phyloP scores from a whole-genome alignment of 208 protist species.

The Wallacemonas sp. region DNA sequence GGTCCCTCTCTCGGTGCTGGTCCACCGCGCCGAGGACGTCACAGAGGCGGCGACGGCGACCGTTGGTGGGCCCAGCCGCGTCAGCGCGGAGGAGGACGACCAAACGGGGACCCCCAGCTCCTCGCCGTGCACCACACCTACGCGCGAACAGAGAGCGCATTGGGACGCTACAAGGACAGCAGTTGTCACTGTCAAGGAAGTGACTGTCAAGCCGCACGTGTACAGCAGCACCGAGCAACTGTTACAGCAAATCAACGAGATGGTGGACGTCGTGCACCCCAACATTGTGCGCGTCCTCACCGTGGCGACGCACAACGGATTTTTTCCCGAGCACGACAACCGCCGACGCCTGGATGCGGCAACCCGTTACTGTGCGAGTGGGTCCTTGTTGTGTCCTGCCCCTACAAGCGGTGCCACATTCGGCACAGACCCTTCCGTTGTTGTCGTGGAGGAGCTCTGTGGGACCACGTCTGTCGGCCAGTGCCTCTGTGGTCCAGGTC shows the following conservation, averaged over 20 bases:
- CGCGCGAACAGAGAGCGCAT: not conserved
- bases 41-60: not conserved
- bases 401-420: conserved; percentile 5
- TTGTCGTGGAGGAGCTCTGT: conserved; percentile 48
- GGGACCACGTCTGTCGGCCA: conserved; percentile 25
- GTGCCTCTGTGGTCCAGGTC: conserved; percentile 7
- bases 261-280: not conserved
- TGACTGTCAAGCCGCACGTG: not conserved
- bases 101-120: not conserved
- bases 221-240: conserved; percentile 11
- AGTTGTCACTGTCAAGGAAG: conserved; percentile 4
- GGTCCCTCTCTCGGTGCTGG: not conserved
- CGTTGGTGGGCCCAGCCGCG: not conserved
- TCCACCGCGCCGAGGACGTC: not conserved
- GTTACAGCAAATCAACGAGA: not conserved
- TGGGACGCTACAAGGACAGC: not conserved
- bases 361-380: not conserved
- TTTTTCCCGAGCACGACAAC: not conserved
- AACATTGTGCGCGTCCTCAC: conserved; percentile 1
- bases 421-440: conserved; percentile 16
- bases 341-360: not conserved
- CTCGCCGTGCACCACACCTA: not conserved
- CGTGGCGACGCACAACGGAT: not conserved
- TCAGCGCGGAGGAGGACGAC: not conserved
- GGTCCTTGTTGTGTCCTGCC: not conserved